phyloP scores from a whole-genome alignment of 2,329 filamentous ascomycete species.

The Pestalotiopsis sp. region DNA sequence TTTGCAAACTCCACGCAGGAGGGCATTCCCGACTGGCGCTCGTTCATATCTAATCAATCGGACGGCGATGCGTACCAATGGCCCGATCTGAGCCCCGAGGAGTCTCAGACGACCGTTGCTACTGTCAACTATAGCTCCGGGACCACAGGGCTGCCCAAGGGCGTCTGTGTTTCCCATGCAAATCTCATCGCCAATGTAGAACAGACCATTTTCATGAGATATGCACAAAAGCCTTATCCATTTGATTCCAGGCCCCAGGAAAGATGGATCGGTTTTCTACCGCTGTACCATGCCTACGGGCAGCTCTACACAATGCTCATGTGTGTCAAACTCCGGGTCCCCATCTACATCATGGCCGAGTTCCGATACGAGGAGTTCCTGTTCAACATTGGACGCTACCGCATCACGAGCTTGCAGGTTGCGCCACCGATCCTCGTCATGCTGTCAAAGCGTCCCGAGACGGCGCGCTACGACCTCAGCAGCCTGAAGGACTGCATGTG shows the following conservation, averaged over 20 bases:
- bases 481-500: slow-evolving; percentile 48
- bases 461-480: slow-evolving; percentile 53
- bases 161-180: slow-evolving; percentile 15
- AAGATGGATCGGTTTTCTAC: slow-evolving; percentile 62
- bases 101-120: slow-evolving; percentile 37
- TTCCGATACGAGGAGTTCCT: slow-evolving; percentile 58
- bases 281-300: slow-evolving; percentile 65
- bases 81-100: slow-evolving; percentile 37
- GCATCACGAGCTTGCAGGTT: slow-evolving; percentile 54
- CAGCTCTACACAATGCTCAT: slow-evolving; percentile 55
- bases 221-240: slow-evolving; percentile 37
- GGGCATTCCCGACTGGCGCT: slow-evolving; percentile 44
- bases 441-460: slow-evolving; percentile 59
- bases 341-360: slow-evolving; percentile 60
- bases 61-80: slow-evolving; percentile 41
- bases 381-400: slow-evolving; percentile 48
- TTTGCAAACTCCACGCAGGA: slow-evolving; percentile 27
- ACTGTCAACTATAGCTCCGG: slow-evolving; percentile 14
- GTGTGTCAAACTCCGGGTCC: slow-evolving; percentile 43
- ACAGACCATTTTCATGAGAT: slow-evolving; percentile 50
- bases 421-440: slow-evolving; percentile 63
- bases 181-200: slow-evolving; percentile 38
- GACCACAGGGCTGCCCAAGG: slow-evolving; percentile 17
- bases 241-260: slow-evolving; percentile 42
- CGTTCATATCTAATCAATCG: slow-evolving; percentile 35